phyloP scores from a whole-genome alignment of 2,329 filamentous ascomycete genomes.

The Ophiocordyceps camponoti-floridani region DNA sequence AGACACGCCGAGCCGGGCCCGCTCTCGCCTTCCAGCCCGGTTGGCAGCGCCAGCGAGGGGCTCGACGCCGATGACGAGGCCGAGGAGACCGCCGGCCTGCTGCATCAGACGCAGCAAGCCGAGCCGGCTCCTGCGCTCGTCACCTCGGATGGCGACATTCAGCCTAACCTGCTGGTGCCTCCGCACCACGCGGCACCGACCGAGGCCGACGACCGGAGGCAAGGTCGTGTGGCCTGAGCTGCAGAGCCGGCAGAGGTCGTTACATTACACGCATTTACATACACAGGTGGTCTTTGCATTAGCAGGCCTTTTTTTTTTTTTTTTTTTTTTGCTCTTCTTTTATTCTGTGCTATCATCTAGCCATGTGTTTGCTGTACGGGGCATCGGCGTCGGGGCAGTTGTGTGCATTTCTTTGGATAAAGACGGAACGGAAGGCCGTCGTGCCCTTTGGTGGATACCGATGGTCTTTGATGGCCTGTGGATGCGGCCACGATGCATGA shows the following conservation, averaged over 20 bases:
- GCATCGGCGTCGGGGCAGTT: neutral
- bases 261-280: neutral
- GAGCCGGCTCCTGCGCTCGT: constrained; percentile 18
- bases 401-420: neutral
- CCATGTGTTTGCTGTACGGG: neutral
- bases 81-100: constrained; percentile 26
- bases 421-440: neutral
- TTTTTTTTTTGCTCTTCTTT: neutral
- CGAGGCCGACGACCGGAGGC: neutral
- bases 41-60: constrained; percentile 19
- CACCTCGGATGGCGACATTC: constrained; percentile 21
- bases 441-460: neutral
- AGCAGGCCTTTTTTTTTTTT: neutral
- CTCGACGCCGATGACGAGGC: constrained; percentile 22
- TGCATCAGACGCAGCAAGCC: constrained; percentile 10
- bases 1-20: constrained; percentile 16
- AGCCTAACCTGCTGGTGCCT: constrained; percentile 14
- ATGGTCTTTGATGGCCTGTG: too few relatives aligned
- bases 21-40: constrained; percentile 16
- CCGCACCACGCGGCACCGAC: constrained; percentile 2
- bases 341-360: neutral
- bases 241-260: too few relatives aligned
- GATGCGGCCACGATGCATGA: too few relatives aligned
- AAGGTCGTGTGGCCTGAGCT: neutral
- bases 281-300: neutral